Evolutionary conservation across 2,329 filamentous ascomycete species (phyloP).

Genomic region (Fusarium pilosicola): DNA sequence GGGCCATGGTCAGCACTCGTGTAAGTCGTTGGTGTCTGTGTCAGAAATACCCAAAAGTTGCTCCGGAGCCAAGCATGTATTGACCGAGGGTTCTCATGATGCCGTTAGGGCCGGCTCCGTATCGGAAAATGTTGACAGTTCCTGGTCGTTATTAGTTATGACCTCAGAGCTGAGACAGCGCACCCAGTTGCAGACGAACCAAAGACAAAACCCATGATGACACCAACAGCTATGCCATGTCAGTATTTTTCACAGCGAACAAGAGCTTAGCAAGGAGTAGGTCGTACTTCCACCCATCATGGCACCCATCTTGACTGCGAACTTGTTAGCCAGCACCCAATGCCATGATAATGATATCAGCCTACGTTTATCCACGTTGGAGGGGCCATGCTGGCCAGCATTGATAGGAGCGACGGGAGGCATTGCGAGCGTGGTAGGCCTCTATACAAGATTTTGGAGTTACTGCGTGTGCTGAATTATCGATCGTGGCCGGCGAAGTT

Average conservation of each 20-base stretch:
- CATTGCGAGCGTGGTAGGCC: conserved; percentile 44
- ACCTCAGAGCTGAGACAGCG: neutral
- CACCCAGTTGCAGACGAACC: conserved; percentile 63
- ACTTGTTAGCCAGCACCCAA: conserved; percentile 31
- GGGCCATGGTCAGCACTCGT: conserved; percentile 29
- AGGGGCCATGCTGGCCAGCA: conserved; percentile 59
- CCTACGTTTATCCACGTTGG: conserved; percentile 66
- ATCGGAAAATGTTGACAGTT: conserved; percentile 93
- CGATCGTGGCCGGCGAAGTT: neutral
- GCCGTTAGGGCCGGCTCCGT: conserved; percentile 91
- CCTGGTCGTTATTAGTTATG: conserved; percentile 60
- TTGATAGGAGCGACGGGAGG: conserved; percentile 55
- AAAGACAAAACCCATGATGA: conserved; percentile 98
- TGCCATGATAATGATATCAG: conserved; percentile 11
- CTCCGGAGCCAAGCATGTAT: conserved; percentile 95
- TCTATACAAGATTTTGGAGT: neutral
- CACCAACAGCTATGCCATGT: conserved; percentile 78
- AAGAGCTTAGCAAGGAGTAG: conserved; percentile 39
- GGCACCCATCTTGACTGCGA: conserved; percentile 83
- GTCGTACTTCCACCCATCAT: conserved; percentile 97
- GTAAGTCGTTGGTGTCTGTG: neutral
- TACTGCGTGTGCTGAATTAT: neutral
- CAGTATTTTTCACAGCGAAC: conserved; percentile 39
- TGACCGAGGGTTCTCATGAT: conserved; percentile 94
- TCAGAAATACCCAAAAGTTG: conserved; percentile 84